Evolutionary conservation across 1,139 yeast genomes (phyloP).

Genomic region (Kodamaea arcana): DNA sequence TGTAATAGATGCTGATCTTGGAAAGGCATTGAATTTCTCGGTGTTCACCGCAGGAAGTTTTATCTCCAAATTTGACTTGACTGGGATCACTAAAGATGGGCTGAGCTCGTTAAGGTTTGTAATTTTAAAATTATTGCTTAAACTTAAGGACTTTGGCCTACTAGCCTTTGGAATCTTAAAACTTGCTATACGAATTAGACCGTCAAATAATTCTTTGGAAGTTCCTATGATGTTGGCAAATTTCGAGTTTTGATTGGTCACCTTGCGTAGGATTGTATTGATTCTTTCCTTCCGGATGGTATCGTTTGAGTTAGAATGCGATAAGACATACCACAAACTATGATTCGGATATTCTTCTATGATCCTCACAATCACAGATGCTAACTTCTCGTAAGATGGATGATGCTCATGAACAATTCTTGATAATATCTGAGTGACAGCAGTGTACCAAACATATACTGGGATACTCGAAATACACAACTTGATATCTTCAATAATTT

Average conservation of each 20-base stretch:
- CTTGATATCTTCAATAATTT: slow-evolving; percentile 52
- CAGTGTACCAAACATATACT: slow-evolving; percentile 73
- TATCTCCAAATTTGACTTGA: slow-evolving; percentile 67
- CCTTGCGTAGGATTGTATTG: slow-evolving; percentile 20
- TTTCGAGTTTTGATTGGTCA: slow-evolving; percentile 12
- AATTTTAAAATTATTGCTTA: slow-evolving; percentile 44
- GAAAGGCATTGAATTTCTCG: slow-evolving; percentile 50
- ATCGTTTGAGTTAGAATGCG: slow-evolving; percentile 69
- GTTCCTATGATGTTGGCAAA: slow-evolving; percentile 17
- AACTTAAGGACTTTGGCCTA: slow-evolving; percentile 27
- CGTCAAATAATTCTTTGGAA: slow-evolving; percentile 33
- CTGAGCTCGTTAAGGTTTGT: slow-evolving; percentile 51
- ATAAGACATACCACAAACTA: slow-evolving; percentile 79
- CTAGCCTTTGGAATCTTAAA: slow-evolving; percentile 34
- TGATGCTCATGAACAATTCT: slow-evolving; percentile 65
- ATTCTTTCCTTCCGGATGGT: slow-evolving; percentile 52
- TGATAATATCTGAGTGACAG: slow-evolving; percentile 80
- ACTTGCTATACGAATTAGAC: slow-evolving; percentile 34
- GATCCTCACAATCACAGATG: slow-evolving; percentile 53
- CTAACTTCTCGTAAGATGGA: slow-evolving; percentile 53
- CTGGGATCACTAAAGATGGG: slow-evolving; percentile 72
- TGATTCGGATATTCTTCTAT: slow-evolving; percentile 72
- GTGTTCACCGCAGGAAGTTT: slow-evolving; percentile 50
- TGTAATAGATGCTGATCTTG: slow-evolving; percentile 48
- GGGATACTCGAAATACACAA: slow-evolving; percentile 48